Base-by-base conservation (phyloP, 2,329 filamentous ascomycete genomes). In the Ophiostoma quercus region DNA sequence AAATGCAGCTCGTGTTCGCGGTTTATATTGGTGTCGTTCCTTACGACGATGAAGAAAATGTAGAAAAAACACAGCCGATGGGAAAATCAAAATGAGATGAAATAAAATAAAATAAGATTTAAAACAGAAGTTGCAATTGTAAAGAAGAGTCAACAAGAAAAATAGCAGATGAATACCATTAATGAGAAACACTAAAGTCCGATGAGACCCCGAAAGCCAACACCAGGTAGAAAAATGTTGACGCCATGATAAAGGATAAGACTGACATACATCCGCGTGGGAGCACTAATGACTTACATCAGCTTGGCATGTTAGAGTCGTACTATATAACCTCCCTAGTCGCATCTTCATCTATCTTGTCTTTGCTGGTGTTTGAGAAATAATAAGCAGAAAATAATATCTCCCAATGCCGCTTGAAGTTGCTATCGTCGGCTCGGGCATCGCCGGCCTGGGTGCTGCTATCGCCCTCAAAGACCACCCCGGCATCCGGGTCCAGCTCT, bases 371-470 rank as follows among this genome's bases (percentile, higher is more conserved):
- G 39, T 41, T 14, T 14, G 12, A 41, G 39, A 12, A 14, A 62
- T 16, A 47, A 47, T 47, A 47, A 63, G 6, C 14, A 34, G 7
- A 29, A 62, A 6, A 32, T 1, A 25, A 60, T 7, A 14, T 14
- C 25, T 11, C 25, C 16, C 14, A 65, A 65, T 65, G 62, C 32
- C 62, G 11, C 65, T 70, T 43, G 47, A 69, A 2, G 12, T 73
- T 3, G 72, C 68, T 37, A 67, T 73, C 25, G 65, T 70, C 54
- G 72, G 72, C 29, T 68, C 72, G 1, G 72, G 72, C 69, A 70
- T 81, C 41, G 79, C 79, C 9, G 79, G 80, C 8, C 76, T 81
- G 25, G 77, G 77, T 1, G 75, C 77, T 3, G 77, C 79, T 2
- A 79, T 81, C 65, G 73, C 73, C 1, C 68, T 74, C 7, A 69